Conservation (phyloP, 306 rosid species). For the Vigna radiata region DNA sequence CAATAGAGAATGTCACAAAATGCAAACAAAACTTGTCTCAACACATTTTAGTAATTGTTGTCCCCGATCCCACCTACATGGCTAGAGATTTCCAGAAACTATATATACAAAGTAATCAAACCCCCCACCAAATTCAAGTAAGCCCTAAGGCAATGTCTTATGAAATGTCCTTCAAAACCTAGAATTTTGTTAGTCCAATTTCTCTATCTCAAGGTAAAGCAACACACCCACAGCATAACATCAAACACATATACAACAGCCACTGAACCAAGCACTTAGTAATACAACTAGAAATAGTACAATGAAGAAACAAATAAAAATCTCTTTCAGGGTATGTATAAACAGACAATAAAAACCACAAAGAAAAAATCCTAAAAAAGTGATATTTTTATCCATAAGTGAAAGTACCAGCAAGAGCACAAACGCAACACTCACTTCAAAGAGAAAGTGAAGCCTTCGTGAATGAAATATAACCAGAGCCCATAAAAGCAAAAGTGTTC, state of each 20-base stretch:
- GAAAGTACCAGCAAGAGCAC: constrained; percentile 22
- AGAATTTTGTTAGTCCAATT: neutral
- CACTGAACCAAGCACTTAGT: neutral
- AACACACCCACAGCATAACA: neutral
- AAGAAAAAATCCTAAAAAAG: neutral
- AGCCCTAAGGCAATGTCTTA: neutral
- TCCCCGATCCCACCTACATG: neutral
- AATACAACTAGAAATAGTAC: neutral
- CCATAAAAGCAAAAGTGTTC: constrained; percentile 20
- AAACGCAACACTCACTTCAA: constrained; percentile 13
- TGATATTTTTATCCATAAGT: neutral
- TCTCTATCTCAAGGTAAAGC: neutral
- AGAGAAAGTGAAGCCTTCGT: neutral
- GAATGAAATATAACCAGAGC: constrained; percentile 22
- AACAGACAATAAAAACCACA: neutral
- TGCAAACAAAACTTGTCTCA: constrained; percentile 18
- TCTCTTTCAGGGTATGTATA: neutral
- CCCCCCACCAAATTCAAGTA: constrained; percentile 10
- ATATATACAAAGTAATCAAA: neutral
- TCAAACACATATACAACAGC: neutral
- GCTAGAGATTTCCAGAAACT: neutral
- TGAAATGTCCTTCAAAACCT: neutral
- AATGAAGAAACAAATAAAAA: neutral
- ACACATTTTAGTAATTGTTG: neutral
- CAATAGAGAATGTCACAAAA: constrained; percentile 9